These are phyloP conservation scores for Phytophthora ramorum DNA, from an alignment of 352 stramenopile genomes.

Conservation along the genomic window DNA sequence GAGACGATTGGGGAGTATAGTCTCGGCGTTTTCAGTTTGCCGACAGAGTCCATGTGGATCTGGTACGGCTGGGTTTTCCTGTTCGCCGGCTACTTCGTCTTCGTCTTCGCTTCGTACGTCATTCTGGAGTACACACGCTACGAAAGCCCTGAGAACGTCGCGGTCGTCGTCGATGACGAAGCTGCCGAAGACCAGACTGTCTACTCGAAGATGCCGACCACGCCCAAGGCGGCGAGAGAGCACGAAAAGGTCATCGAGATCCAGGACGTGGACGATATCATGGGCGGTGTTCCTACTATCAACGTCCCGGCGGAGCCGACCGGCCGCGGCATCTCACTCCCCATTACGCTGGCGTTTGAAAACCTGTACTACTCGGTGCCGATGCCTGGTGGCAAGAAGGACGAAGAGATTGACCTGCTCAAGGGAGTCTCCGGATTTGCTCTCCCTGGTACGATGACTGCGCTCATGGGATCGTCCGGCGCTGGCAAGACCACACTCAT, in stretches of 20 bases:
- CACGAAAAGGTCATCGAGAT: conserved; percentile 25
- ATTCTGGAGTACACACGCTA: conserved; percentile 20
- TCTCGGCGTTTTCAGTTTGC: conserved; percentile 54
- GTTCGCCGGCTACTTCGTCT: conserved; percentile 36
- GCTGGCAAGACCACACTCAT: conserved; percentile 88
- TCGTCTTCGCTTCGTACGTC: conserved; percentile 40
- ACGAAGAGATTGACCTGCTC: conserved; percentile 45
- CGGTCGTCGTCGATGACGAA: conserved; percentile 24
- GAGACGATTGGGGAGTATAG: conserved; percentile 46
- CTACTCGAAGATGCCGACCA: conserved; percentile 29
- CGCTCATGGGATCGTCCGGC: conserved; percentile 57
- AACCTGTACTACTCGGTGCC: conserved; percentile 51
- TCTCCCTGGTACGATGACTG: conserved; percentile 46
- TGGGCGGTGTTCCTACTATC: conserved; percentile 22
- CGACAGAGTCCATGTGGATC: conserved; percentile 53
- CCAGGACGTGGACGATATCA: conserved; percentile 13
- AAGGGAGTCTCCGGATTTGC: conserved; percentile 45
- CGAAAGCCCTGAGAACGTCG: conserved; percentile 33
- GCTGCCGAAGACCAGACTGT: conserved; percentile 16
- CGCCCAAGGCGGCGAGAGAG: conserved; percentile 12
- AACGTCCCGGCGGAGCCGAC: conserved; percentile 20
- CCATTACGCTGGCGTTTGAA: conserved; percentile 45
- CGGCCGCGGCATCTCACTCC: conserved; percentile 27
- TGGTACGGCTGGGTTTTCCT: conserved; percentile 64
- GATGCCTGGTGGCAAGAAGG: conserved; percentile 20